Conservation (phyloP, 2,329 filamentous ascomycete species). For the Lasiodiplodia citricola region DNA sequence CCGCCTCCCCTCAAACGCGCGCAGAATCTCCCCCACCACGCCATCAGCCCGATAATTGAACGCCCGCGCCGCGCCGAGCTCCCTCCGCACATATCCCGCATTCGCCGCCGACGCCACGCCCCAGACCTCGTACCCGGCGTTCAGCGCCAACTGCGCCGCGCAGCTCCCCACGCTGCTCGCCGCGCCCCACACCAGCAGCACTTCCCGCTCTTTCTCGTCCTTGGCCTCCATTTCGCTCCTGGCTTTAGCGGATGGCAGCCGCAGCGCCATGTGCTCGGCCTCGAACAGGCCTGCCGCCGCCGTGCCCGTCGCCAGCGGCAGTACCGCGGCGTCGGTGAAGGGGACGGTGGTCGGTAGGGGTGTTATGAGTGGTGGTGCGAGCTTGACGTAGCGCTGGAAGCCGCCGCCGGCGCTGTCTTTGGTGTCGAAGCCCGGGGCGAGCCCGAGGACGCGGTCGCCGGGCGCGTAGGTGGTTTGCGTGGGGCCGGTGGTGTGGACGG, state of each 20-base stretch:
- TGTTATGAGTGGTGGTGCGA: constrained; percentile 32
- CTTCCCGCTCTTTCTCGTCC: constrained; percentile 24
- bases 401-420: constrained; percentile 40
- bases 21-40: constrained; percentile 44
- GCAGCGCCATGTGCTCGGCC: constrained; percentile 45
- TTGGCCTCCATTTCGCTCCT: constrained; percentile 32
- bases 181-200: constrained; percentile 46
- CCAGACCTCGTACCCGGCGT: constrained; percentile 41
- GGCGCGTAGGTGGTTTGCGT: background rate
- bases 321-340: constrained; percentile 47
- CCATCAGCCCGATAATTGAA: constrained; percentile 40
- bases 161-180: constrained; percentile 42
- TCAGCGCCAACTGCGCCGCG: constrained; percentile 42
- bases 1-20: constrained; percentile 40
- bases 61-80: constrained; percentile 37
- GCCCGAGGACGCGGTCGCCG: constrained; percentile 34
- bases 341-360: constrained; percentile 44
- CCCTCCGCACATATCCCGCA: constrained; percentile 37
- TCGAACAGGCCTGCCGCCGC: constrained; percentile 51
- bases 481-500: constrained; percentile 40
- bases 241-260: constrained; percentile 40
- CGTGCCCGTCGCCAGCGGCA: constrained; percentile 52
- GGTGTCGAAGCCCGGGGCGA: constrained; percentile 35
- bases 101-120: constrained; percentile 40
- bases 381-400: constrained; percentile 30